Base-by-base conservation (phyloP, 179 eudicot genomes). In the Beta macrorhiza region DNA sequence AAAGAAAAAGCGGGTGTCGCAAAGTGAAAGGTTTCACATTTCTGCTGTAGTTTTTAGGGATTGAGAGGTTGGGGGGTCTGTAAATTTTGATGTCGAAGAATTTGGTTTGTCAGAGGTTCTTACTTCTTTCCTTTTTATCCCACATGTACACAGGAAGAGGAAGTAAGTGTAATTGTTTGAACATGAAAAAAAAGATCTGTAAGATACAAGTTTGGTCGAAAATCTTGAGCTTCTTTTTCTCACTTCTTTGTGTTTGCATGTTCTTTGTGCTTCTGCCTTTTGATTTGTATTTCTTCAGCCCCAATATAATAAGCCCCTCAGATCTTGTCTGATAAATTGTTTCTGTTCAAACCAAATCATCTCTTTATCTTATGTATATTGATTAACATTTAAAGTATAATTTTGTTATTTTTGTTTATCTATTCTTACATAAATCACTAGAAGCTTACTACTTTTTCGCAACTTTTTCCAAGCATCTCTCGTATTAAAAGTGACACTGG, bases 71-170 rank as follows among this genome's bases (percentile, higher is more conserved):
- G 58, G 79, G 53, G 86, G 84, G 63, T 72, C 75, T 84, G 86
- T 81, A 84, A 81, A 84, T 84, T 78, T 84, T 67, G 79, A 78
- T 52, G 84, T 84, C 45, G 1, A 61, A 76, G 77, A 78, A 13
- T 80, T 65, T 74, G 79, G 65, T 62, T 81, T 64, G 19, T 67
- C 78, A 19, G 59, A 42, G 49, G 67, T 63, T 20, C 52, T 53
- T 45, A 55, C 12, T 29, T 45, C 14, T 56, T 53, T 62, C 72
- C 57, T 17, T 6, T 77, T 22, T 55, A 44, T 29, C 47, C 78
- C 77, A 74, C 59, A 52, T 84, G 82, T 84, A 84, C 62, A 81
- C 87, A 84, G 42, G 42, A 37, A 37, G 42, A 2, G 42, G 42
- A 37, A 3, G 42, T 37, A 37, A 74, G 47, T 51, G 62, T 61